A percentile compares a stretch with the other conserved stretches of the same genome.
phyloP scores from a whole-genome alignment of 768 basidiomycete species.

The Auriculariales sp. region DNA sequence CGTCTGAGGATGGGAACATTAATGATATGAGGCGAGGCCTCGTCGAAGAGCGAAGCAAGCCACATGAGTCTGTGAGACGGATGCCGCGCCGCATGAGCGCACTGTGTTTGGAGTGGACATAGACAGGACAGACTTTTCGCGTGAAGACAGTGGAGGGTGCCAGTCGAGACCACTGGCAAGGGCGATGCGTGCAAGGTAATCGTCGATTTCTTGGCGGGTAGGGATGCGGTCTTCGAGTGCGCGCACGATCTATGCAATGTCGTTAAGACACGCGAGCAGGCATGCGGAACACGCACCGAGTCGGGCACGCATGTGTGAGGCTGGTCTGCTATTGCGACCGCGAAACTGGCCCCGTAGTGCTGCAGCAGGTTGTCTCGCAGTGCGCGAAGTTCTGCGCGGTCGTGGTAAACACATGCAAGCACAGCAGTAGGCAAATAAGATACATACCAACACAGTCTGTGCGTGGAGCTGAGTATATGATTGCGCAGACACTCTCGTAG shows the following conservation, averaged over 20 bases:
- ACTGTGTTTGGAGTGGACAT: neutral
- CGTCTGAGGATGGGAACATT: slow-evolving; percentile 41
- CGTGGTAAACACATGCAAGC: neutral
- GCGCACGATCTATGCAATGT: slow-evolving; percentile 29
- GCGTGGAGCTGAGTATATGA: neutral
- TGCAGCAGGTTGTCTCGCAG: neutral
- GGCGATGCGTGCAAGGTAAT: slow-evolving; percentile 40
- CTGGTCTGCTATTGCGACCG: neutral
- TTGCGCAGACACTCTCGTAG: neutral
- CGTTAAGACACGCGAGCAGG: no score
- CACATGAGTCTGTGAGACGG: slow-evolving; percentile 1
- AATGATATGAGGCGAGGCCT: slow-evolving; percentile 29
- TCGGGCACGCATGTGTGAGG: neutral
- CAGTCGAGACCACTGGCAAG: slow-evolving; percentile 39
- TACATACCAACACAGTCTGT: neutral
- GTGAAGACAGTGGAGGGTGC: slow-evolving; percentile 43
- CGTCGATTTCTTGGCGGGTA: slow-evolving; percentile 40
- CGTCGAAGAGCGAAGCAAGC: slow-evolving; percentile 48
- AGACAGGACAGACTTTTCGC: slow-evolving; percentile 38
- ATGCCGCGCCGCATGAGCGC: neutral
- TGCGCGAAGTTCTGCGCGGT: neutral
- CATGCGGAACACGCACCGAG: neutral
- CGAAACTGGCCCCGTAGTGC: neutral
- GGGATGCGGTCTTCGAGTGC: slow-evolving; percentile 38
- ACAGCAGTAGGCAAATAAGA: neutral